Percentiles rank a stretch among this genome's conserved stretches.
Evolutionary conservation across 164 flowering plant species (phyloP).

Genomic region (Chimonanthus salicifolius): DNA sequence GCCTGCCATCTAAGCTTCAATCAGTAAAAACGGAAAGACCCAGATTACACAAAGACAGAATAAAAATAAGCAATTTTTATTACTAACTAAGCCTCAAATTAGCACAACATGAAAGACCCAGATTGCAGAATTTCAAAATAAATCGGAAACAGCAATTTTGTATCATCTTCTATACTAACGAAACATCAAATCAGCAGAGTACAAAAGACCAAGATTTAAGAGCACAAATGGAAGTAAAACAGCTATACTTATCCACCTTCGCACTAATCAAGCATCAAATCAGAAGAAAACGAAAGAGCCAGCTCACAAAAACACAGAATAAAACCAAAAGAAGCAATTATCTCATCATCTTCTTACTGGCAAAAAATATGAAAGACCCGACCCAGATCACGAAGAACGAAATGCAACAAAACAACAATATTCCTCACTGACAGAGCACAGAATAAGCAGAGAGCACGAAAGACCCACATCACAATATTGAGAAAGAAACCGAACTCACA

Average conservation of each 20-base stretch:
- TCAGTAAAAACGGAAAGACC: no score
- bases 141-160: no score
- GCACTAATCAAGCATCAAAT: no score
- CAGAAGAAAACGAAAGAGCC: no score
- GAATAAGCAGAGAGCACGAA: not conserved
- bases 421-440: not conserved
- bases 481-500: not conserved
- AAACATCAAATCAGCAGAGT: no score
- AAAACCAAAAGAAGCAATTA: no score
- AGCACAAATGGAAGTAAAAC: no score
- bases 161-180: no score
- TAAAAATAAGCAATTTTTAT: not conserved
- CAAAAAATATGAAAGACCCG: not conserved
- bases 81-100: slow-evolving; percentile 6
- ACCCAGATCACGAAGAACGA: not conserved
- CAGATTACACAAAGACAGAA: no score
- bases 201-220: no score
- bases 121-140: not conserved
- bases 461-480: slow-evolving; percentile 17
- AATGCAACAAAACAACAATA: not conserved
- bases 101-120: slow-evolving; percentile 3
- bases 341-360: not conserved
- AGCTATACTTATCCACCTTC: no score
- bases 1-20: not conserved
- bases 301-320: no score